These are phyloP conservation scores for Exophiala dermatitidis DNA, from an alignment of 2,329 filamentous ascomycete genomes.

Conservation along the genomic window DNA sequence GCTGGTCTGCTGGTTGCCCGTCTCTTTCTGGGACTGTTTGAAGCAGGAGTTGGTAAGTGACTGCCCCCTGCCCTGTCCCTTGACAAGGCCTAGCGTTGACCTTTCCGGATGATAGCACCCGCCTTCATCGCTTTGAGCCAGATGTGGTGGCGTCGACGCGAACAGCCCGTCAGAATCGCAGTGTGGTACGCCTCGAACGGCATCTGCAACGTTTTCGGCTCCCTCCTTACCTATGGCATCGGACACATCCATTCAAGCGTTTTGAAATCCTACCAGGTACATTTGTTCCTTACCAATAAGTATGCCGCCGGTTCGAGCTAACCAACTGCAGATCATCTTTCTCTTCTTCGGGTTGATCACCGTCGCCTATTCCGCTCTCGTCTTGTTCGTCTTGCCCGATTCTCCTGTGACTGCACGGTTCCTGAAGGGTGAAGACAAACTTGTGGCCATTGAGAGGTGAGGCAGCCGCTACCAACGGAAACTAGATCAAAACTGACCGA, in stretches of 20 bases:
- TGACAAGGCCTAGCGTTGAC: background rate
- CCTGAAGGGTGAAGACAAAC: constrained; percentile 47
- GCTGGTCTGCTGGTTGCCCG: constrained; percentile 32
- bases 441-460: constrained; percentile 49
- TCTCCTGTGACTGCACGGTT: constrained; percentile 56
- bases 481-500: background rate
- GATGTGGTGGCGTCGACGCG: constrained; percentile 49
- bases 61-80: background rate
- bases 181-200: constrained; percentile 49
- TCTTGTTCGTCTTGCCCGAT: constrained; percentile 55
- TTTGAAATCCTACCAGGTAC: constrained; percentile 45
- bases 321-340: constrained; percentile 37
- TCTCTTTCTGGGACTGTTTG: constrained; percentile 53
- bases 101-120: constrained; percentile 33
- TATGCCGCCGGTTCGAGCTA: background rate
- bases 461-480: background rate
- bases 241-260: constrained; percentile 47
- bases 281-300: background rate
- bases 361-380: constrained; percentile 44
- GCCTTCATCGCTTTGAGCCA: constrained; percentile 48
- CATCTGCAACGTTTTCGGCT: constrained; percentile 48
- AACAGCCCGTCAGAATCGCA: constrained; percentile 46
- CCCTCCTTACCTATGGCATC: constrained; percentile 48
- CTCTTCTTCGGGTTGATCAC: constrained; percentile 47
- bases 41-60: constrained; percentile 35